phyloP scores from a whole-genome alignment of 306 rosid genomes.

The Trifolium pratense region DNA sequence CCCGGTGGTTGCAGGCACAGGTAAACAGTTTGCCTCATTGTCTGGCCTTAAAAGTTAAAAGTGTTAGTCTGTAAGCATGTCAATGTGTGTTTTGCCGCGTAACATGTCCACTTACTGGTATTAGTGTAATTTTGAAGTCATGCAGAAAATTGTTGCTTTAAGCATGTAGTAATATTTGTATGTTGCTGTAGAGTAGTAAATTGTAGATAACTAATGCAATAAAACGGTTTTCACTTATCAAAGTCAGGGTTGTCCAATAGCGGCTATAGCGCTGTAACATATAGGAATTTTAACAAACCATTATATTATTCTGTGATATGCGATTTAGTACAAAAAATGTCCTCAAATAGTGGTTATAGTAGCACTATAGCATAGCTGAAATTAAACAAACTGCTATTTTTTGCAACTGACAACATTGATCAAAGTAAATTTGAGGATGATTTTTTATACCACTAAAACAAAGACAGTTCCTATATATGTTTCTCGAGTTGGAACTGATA shows the following conservation, averaged over 20 bases:
- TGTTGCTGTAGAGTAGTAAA: not conserved
- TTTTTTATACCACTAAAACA: not conserved
- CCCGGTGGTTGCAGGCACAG: slow-evolving; percentile 91
- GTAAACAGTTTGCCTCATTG: slow-evolving; percentile 42
- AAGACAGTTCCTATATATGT: not conserved
- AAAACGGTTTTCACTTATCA: slow-evolving; percentile 16
- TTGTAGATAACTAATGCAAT: not conserved
- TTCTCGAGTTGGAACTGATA: not conserved
- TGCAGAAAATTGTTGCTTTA: not conserved
- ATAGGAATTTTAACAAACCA: not conserved
- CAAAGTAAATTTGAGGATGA: not conserved
- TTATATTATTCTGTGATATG: not conserved
- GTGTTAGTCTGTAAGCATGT: not conserved
- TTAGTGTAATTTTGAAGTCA: not conserved
- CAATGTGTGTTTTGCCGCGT: not conserved
- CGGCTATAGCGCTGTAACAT: not conserved
- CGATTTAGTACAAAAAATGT: not conserved
- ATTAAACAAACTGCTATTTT: no score
- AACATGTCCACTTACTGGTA: not conserved
- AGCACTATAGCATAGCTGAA: not conserved
- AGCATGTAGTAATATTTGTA: not conserved
- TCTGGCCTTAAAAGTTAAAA: not conserved
- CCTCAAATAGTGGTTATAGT: not conserved
- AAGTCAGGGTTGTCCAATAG: not conserved
- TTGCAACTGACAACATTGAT: not conserved